Evolutionary conservation across 2,329 filamentous ascomycete species (phyloP), one percentile per base, ranked within the genome.

Genomic region (Chlorencoelia australis): DNA sequence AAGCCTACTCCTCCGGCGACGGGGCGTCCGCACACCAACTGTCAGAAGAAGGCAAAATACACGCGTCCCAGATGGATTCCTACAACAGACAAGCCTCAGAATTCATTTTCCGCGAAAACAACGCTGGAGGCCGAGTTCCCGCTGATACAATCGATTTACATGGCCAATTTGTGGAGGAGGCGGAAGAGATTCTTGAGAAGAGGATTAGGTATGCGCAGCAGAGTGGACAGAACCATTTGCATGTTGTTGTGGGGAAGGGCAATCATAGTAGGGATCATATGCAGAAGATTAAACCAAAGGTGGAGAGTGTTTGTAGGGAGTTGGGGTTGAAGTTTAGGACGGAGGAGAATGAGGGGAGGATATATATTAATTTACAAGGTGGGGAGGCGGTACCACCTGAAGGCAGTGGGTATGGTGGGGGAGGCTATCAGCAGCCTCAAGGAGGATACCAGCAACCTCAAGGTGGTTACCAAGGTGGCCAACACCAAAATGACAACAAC

Each of bases 41-140:
- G 1, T 85, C 84, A 41, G 84, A 95, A 41, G 60, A 68, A 3
- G 83, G 76, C 13, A 76, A 81, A 43, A 81, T 94, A 7, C 71
- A 75, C 11, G 67, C 68, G 26, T 89, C 96, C 61, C 86, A 82
- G 7, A 91, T 93, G 75, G 85, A 93, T 48, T 69, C 80, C 42
- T 93, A 87, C 65, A 95, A 95, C 68, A 77, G 74, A 47, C 79
- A 83, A 48, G 87, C 87, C 40, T 89, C 96, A 19, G 91, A 91
- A 54, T 94, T 75, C 61, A 96, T 96, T 57, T 95, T 98, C 67
- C 80, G 87, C 26, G 86, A 89, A 64, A 95, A 95, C 67, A 96
- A 96, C 58, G 79, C 83, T 14, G 94, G 89, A 62, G 91, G 91
- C 3, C 89, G 93, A 59, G 91, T 98, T 64, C 85, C 78, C 33